These are phyloP conservation scores for Pseudonitzschia pungens DNA, from an alignment of 108 stramenopile genomes.

Conservation along the genomic window DNA sequence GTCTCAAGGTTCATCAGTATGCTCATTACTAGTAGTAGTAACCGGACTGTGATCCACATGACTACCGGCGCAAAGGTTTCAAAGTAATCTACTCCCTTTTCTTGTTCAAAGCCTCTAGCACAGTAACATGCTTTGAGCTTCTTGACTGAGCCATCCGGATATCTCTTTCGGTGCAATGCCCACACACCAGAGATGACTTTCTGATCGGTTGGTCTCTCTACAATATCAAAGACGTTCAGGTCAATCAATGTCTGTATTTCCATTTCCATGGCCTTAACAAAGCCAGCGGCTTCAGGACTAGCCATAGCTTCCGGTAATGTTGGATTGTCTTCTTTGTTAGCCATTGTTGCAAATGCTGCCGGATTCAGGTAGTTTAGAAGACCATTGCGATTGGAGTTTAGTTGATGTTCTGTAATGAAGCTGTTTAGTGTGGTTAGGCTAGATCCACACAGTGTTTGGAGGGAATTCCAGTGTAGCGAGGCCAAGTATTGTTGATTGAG, in stretches of 20 bases:
- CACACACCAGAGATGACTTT: slow-evolving; percentile 37
- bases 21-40: slow-evolving; percentile 25
- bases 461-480: neutral
- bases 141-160: slow-evolving; percentile 42
- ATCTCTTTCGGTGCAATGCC: slow-evolving; percentile 43
- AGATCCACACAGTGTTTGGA: neutral
- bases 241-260: slow-evolving; percentile 15
- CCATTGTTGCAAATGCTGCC: neutral
- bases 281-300: slow-evolving; percentile 33
- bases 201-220: neutral
- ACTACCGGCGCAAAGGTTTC: slow-evolving; percentile 57
- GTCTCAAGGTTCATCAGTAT: slow-evolving; percentile 31
- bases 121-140: slow-evolving; percentile 66
- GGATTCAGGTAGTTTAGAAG: neutral
- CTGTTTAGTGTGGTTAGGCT: neutral
- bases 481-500: neutral
- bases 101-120: slow-evolving; percentile 51
- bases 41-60: slow-evolving; percentile 46
- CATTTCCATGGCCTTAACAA: slow-evolving; percentile 17
- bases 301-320: slow-evolving; percentile 42
- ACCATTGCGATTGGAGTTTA: neutral
- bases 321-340: slow-evolving; percentile 32
- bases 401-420: neutral
- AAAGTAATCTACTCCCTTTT: slow-evolving; percentile 59
- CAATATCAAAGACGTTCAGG: neutral